These are phyloP conservation scores for Aurinia saxatilis DNA, from an alignment of 345 rosid species.

Conservation along the genomic window DNA sequence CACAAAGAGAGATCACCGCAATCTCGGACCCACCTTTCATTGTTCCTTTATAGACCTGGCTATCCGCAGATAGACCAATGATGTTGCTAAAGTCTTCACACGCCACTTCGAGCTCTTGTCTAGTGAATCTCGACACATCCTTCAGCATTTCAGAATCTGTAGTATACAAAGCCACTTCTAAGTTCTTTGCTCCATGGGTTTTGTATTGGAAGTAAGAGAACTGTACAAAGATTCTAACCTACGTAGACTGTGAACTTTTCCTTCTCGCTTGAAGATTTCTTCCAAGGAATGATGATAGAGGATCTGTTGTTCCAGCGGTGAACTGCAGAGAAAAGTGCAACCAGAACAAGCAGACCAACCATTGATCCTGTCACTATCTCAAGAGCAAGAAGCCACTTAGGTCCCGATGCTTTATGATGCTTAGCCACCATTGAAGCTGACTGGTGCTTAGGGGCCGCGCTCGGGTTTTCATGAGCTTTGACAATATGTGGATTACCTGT, in stretches of 20 bases:
- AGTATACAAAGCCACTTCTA: neutral
- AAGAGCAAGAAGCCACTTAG: slow-evolving; percentile 73
- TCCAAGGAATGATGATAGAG: slow-evolving; percentile 90
- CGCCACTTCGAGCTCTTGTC: slow-evolving; percentile 96
- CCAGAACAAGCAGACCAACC: slow-evolving; percentile 59
- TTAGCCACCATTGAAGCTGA: slow-evolving; percentile 41
- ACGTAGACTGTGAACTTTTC: slow-evolving; percentile 56
- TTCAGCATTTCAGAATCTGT: slow-evolving; percentile 86
- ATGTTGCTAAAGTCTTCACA: slow-evolving; percentile 99
- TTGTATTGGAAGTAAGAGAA: neutral
- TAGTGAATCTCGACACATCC: slow-evolving; percentile 67
- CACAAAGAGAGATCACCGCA: slow-evolving; percentile 83
- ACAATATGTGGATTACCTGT: slow-evolving; percentile 44
- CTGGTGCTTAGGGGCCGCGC: slow-evolving; percentile 30
- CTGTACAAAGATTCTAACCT: slow-evolving; percentile 44
- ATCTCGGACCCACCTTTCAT: slow-evolving; percentile 91
- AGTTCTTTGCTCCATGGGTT: neutral
- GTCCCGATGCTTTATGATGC: slow-evolving; percentile 52
- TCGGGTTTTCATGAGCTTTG: slow-evolving; percentile 36
- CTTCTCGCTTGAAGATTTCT: slow-evolving; percentile 76
- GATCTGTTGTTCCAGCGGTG: slow-evolving; percentile 73
- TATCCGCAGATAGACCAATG: slow-evolving; percentile 89
- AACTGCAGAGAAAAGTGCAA: slow-evolving; percentile 56
- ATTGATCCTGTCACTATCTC: slow-evolving; percentile 80
- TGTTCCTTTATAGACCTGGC: slow-evolving; percentile 87